These are phyloP conservation scores for Brassica incana DNA, from an alignment of 345 rosid species.

Conservation along the genomic window DNA sequence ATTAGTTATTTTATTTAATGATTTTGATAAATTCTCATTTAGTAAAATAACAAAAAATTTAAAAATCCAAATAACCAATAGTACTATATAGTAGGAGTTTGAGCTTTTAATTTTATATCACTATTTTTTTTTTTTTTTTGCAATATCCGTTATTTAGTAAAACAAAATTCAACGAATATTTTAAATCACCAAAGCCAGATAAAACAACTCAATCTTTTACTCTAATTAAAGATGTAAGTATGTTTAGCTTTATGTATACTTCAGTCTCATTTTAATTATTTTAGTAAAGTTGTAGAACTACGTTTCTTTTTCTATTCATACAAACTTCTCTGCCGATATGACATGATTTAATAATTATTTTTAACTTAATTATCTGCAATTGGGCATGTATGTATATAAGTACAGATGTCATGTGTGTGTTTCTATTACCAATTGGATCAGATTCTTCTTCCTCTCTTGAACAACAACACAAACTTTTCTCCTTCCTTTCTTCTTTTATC, in stretches of 20 bases:
- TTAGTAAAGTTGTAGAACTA: constrained; percentile 18
- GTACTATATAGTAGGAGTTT: background rate
- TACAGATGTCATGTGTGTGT: constrained; percentile 29
- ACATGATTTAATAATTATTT: constrained; percentile 9
- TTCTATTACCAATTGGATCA: constrained; percentile 24
- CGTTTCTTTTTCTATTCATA: background rate
- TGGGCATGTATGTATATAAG: constrained; percentile 25
- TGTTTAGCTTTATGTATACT: constrained; percentile 35
- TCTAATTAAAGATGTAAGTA: constrained; percentile 10
- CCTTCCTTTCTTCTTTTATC: background rate
- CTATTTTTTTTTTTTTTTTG: background rate
- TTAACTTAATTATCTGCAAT: constrained; percentile 6
- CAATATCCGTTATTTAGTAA: background rate
- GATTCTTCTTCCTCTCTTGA: constrained; percentile 22
- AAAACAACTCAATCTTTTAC: background rate
- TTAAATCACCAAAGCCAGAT: background rate
- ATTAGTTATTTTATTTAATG: background rate
- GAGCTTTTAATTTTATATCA: background rate
- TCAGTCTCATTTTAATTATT: background rate
- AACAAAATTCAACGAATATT: background rate
- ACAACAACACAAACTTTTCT: background rate
- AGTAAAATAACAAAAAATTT: background rate
- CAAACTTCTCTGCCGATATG: constrained; percentile 17
- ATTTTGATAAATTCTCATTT: background rate
- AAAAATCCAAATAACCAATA: background rate